phyloP scores from a whole-genome alignment of 2,329 filamentous ascomycete species.

The Alternaria gansuensis region DNA sequence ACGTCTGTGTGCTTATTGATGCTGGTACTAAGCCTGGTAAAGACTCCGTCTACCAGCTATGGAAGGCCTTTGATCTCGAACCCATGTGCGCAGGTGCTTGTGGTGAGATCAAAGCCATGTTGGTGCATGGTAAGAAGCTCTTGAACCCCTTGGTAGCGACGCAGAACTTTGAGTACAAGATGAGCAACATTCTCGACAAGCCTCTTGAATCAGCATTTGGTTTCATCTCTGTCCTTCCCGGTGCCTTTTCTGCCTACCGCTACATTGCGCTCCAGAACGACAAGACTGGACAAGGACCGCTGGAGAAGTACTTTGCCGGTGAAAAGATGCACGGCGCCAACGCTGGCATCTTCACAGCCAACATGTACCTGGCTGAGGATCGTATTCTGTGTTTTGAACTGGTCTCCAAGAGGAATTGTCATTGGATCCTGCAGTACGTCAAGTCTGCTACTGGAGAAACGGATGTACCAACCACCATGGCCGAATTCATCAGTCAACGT shows the following conservation, averaged over 20 bases:
- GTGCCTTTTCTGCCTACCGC: slow-evolving; percentile 97
- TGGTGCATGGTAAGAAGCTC: slow-evolving; percentile 85
- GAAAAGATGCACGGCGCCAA: slow-evolving; percentile 94
- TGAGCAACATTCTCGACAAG: slow-evolving; percentile 99
- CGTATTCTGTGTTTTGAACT: slow-evolving; percentile 99
- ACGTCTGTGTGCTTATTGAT: slow-evolving; percentile 95
- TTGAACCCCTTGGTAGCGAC: slow-evolving; percentile 93
- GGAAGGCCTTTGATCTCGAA: slow-evolving; percentile 98
- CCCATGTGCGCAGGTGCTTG: slow-evolving; percentile 98
- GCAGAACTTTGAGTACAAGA: slow-evolving; percentile 99
- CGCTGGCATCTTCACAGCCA: slow-evolving; percentile 96
- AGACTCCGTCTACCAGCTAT: slow-evolving; percentile 95
- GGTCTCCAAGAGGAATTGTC: slow-evolving; percentile 94
- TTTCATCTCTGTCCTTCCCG: slow-evolving; percentile 95
- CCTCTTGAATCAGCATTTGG: slow-evolving; percentile 96
- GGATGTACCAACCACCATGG: slow-evolving; percentile 92
- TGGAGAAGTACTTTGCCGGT: slow-evolving; percentile 96
- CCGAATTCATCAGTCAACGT: slow-evolving; percentile 93
- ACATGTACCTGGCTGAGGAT: slow-evolving; percentile 99
- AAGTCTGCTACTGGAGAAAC: slow-evolving; percentile 97
- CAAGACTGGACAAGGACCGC: slow-evolving; percentile 88
- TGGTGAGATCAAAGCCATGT: slow-evolving; percentile 98
- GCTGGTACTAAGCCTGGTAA: slow-evolving; percentile 94
- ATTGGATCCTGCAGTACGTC: slow-evolving; percentile 98
- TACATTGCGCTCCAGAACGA: slow-evolving; percentile 96